Evolutionary conservation across 495 filamentous ascomycete species (phyloP), one percentile per base, ranked within the genome.

Genomic region (Aspergillus olivimuriae): DNA sequence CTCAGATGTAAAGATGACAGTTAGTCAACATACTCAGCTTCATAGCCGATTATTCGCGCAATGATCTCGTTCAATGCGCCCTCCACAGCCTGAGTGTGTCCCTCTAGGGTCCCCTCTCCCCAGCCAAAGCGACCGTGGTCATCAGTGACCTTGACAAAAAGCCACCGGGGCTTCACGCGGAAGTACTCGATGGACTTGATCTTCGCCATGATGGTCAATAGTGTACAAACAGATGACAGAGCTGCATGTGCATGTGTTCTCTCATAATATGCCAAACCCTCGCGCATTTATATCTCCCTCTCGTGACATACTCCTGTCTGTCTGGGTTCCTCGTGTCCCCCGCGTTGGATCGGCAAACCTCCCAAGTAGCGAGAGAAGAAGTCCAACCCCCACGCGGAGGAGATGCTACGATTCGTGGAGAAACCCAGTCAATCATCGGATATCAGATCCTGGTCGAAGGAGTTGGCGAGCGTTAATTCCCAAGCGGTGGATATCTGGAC

Each of bases 61-160:
- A 75, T 80, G 53, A 84, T 79, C 34, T 82, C 83, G 58, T 86
- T 74, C 15, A 91, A 65, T 37, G 82, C 81, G 0, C 86, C 86
- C 61, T 91, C 86, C n/a, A 89, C 80, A 18, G 86, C 85, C 51
- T 83, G 74, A 1, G 80, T 82, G 53, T 90, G 86, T 0, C 86
- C 85, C 61, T 91, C 86, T 3, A 91, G 63, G 0, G 82, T 87
- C 0, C 81, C 82, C 60, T 91, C 86, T 22, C 86, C 86, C 86
- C 86, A 91, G n/a, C 86, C 86, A 30, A 69, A 68, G 10, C 74
- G 65, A 21, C 74, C 80, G 10, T 75, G 68, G 22, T 82, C 76
- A 54, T 86, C 82, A 19, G 73, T 78, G 50, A 89, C 72, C 55
- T 89, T 89, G 46, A 89, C 86, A 46, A 91, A 89, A 8, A 91